phyloP scores from a whole-genome alignment of 345 rosid species.

The Carallia pectinifolia region DNA sequence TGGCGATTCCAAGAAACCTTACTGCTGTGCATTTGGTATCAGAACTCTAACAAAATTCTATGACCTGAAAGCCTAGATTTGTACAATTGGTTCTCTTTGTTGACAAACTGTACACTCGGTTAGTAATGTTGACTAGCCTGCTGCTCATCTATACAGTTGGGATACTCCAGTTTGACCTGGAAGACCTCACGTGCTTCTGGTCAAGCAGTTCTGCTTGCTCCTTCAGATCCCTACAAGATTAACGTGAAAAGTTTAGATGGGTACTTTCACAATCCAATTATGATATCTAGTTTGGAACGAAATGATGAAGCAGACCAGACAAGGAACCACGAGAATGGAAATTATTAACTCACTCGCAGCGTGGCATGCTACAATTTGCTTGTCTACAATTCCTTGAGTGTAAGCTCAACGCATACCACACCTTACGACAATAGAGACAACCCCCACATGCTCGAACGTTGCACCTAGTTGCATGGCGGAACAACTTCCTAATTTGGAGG shows the following conservation, averaged over 20 bases:
- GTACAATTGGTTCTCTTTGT: conserved; percentile 14
- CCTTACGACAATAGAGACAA: conserved; percentile 29
- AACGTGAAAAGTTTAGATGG: not conserved
- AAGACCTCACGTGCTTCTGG: not conserved
- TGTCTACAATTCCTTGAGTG: conserved; percentile 40
- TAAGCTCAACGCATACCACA: conserved; percentile 23
- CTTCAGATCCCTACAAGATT: conserved; percentile 20
- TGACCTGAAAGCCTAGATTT: conserved; percentile 5
- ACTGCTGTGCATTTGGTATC: not conserved
- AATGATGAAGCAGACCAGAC: not conserved
- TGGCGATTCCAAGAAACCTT: not conserved
- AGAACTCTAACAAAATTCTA: not conserved
- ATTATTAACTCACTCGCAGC: conserved; percentile 42
- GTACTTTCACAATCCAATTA: not conserved
- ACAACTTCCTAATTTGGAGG: conserved; percentile 28
- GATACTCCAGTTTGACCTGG: not conserved
- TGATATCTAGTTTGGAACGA: not conserved
- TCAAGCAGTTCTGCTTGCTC: not conserved
- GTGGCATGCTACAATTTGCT: conserved; percentile 32
- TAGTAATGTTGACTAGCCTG: not conserved
- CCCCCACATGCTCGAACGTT: conserved; percentile 18
- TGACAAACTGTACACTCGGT: conserved; percentile 10
- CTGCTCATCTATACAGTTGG: conserved; percentile 2
- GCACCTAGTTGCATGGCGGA: conserved; percentile 38
- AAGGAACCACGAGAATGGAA: not conserved